Evolutionary conservation across 148 eudicot species (phyloP).

Genomic region (Dysphania ambrosioides): DNA sequence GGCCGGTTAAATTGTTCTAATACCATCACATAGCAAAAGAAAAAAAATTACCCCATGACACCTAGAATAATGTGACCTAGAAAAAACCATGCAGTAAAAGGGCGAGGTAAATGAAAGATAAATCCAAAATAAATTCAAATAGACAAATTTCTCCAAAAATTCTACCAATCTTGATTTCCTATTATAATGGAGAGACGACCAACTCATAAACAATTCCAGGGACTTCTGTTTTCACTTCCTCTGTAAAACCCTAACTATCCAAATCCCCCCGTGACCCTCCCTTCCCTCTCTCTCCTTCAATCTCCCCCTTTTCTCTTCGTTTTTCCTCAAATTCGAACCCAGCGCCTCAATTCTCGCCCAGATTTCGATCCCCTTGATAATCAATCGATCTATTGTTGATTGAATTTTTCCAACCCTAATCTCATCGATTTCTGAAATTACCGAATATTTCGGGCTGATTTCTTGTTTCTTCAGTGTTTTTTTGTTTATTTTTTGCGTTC

Average conservation of each 20-base stretch:
- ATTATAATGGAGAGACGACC: conserved; percentile 22
- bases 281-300: background rate
- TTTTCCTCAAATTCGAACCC: background rate
- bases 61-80: too few species aligned
- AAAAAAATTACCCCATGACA: too few species aligned
- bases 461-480: background rate
- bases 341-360: background rate
- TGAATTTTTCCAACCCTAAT: background rate
- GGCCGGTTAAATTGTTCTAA: too few species aligned
- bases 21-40: too few species aligned
- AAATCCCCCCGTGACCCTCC: conserved; percentile 29
- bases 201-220: conserved; percentile 15
- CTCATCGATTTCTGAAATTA: background rate
- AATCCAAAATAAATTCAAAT: too few species aligned
- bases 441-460: background rate
- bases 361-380: conserved; percentile 19
- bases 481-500: background rate
- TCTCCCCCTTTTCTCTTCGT: background rate
- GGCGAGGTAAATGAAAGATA: too few species aligned
- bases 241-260: conserved; percentile 58
- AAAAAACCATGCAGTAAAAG: too few species aligned
- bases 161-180: conserved; percentile 1
- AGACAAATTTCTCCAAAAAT: too few species aligned
- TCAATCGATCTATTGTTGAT: conserved; percentile 23
- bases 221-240: conserved; percentile 23